Evolutionary conservation across 495 filamentous ascomycete species (phyloP).

Genomic region (Thermochaetoides thermophila): DNA sequence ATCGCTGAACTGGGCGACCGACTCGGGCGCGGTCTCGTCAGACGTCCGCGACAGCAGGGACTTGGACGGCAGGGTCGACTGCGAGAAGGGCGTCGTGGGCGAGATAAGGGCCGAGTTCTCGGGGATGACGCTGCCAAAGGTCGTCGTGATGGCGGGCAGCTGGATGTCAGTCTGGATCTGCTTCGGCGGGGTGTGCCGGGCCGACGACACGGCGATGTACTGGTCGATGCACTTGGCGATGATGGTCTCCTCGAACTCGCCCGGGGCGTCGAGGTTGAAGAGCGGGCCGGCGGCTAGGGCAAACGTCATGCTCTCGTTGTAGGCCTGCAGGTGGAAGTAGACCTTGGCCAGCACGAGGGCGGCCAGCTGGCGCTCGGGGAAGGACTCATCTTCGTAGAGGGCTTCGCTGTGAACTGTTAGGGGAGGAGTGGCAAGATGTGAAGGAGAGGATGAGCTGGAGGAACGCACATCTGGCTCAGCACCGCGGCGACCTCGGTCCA

Average conservation of each 20-base stretch:
- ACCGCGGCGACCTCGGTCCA: constrained; percentile 94
- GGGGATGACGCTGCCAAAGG: constrained; percentile 51
- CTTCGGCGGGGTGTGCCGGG: constrained; percentile 42
- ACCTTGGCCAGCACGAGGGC: constrained; percentile 93
- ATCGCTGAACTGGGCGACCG: constrained; percentile 30
- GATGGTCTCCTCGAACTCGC: constrained; percentile 98
- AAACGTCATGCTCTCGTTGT: constrained; percentile 98
- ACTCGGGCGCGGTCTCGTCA: constrained; percentile 33
- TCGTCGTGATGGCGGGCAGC: constrained; percentile 55
- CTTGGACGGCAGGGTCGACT: constrained; percentile 78
- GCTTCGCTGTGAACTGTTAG: constrained; percentile 53
- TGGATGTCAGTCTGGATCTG: constrained; percentile 32
- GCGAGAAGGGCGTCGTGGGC: constrained; percentile 85
- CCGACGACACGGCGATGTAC: constrained; percentile 75
- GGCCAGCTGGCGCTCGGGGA: constrained; percentile 86
- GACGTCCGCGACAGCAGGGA: constrained; percentile 63
- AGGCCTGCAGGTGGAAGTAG: constrained; percentile 96
- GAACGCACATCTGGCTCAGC: constrained; percentile 79
- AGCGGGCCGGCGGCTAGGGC: constrained; percentile 89
- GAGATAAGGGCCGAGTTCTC: constrained; percentile 55
- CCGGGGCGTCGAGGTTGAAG: constrained; percentile 78
- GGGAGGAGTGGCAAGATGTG: too few relatives aligned
- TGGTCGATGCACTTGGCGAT: constrained; percentile 97
- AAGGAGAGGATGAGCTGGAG: constrained; percentile 9
- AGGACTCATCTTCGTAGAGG: constrained; percentile 89